Evolutionary conservation across 768 basidiomycete genomes (phyloP), one percentile per base, ranked within the genome.

Genomic region (Hysterangium stoloniferum): DNA sequence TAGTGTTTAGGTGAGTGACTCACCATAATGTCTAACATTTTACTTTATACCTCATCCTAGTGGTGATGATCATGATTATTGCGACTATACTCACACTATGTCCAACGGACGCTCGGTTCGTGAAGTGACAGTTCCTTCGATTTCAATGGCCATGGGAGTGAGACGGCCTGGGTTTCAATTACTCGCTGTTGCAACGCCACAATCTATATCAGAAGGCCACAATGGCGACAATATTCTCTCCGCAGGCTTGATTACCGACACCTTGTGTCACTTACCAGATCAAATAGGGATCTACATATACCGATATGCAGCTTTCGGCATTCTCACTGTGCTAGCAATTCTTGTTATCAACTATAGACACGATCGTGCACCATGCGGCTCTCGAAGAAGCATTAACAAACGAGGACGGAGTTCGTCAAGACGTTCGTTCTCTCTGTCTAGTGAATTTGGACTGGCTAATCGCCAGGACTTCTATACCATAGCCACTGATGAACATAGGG

Each of bases 21-120:
- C 33, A 17, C 17, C 27, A 31, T 20, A 17, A 33, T 32, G 22
- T 17, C 27, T 7, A 12, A 31, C 12, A 31, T 17, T 22, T 22
- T n/a, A 45, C 28, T 6, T 5, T 29, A 27, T 31, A 7, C 22
- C 11, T 42, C 20, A 9, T 37, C 8, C 22, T 17, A 91, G 88
- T 57, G 95, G 90, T 4, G 92, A 97, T 64, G 93, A 97, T 61
- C 93, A 96, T 62, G 95, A 97, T 59, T 91, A 94, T 56, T 98
- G 95, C 65, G 88, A 88, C 68, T 80, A 82, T 59, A 69, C 71
- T 62, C 79, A 83, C 63, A 57, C 66, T 55, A 61, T 65, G 45
- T 55, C 54, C 57, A 49, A 53, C 33, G 28, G 49, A 6, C 58
- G 62, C 22, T 64, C 64, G 31, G 69, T 79, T 9, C 76, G 74